Evolutionary conservation across 352 stramenopile genomes (phyloP), one percentile per base, ranked within the genome.

Genomic region (Globisporangium irregulare): DNA sequence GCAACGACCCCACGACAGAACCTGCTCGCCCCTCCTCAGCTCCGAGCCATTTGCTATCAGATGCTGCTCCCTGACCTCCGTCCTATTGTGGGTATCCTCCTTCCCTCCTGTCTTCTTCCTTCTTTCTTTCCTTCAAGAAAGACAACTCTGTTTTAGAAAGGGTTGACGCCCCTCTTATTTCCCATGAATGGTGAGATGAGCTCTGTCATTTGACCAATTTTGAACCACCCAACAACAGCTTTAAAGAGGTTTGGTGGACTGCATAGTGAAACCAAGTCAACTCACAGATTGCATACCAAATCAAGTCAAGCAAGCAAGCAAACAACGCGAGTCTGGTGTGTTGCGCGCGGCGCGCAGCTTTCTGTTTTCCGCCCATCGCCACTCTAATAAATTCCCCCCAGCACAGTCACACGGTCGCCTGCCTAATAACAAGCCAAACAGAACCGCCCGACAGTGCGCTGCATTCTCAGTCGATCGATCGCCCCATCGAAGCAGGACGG

Each of bases 291-390:
- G 18, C n/a, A 56, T 7, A 20, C 9, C 46, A 54, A 54, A 25
- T 9, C 20, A 53, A 53, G 20, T 18, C 14, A 22, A 51, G 22
- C 22, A 24, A 24, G 22, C 22, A 20, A 57, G 51, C 36, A 43
- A 43, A 7, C 41, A 50, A 50, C 4, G 15, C 41, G 5, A 22
- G 53, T 20, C 53, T 36, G 15, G 24, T n/a, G 22, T 58, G 53
- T 58, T 36, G 53, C 24, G 50, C 22, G 50, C 50, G 54, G 54
- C 55, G 55, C 29, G 29, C 29, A 48, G 20, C 20, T 61, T 61
- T 60, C 55, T 60, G 38, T 34, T 34, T 60, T 61, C 56, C 56
- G 56, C 56, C 56, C 56, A 61, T 61, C 56, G 55, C 56, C 56
- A 48, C 56, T 61, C 56, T 61, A 61, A 61, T 48, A 61, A 61